These are phyloP conservation scores for Bertia moriformis DNA, from an alignment of 2,329 filamentous ascomycete genomes.

Conservation along the genomic window DNA sequence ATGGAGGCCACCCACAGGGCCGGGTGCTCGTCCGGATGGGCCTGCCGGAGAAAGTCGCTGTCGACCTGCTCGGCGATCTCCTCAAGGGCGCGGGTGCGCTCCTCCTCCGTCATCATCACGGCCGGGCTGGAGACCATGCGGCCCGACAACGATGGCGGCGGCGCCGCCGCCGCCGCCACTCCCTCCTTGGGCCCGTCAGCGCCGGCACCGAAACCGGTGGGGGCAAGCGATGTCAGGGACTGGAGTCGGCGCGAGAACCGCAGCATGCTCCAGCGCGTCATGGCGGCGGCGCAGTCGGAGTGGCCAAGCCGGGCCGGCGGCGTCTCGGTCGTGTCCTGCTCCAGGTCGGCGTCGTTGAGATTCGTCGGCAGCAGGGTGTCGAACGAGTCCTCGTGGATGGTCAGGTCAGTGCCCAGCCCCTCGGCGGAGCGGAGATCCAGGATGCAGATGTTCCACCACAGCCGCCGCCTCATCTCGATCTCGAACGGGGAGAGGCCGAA, in stretches of 20 bases:
- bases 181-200: slow-evolving; percentile 19
- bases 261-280: slow-evolving; percentile 37
- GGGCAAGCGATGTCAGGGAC: slow-evolving; percentile 9
- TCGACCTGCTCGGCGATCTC: slow-evolving; percentile 37
- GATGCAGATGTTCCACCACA: slow-evolving; percentile 46
- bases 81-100: slow-evolving; percentile 30
- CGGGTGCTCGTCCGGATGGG: slow-evolving; percentile 28
- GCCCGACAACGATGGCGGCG: slow-evolving; percentile 16
- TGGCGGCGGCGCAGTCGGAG: slow-evolving; percentile 32
- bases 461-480: slow-evolving; percentile 40
- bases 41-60: slow-evolving; percentile 35
- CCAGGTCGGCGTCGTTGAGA: slow-evolving; percentile 31
- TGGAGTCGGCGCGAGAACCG: slow-evolving; percentile 12
- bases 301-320: slow-evolving; percentile 31
- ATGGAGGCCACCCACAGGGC: slow-evolving; percentile 58
- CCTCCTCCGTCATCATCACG: slow-evolving; percentile 14
- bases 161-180: no score
- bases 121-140: slow-evolving; percentile 13
- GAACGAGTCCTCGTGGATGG: slow-evolving; percentile 22
- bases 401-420: slow-evolving; percentile 31
- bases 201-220: slow-evolving; percentile 3
- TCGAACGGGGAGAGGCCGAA: slow-evolving; percentile 41
- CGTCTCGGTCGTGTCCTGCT: slow-evolving; percentile 27
- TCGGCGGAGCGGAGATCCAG: slow-evolving; percentile 40
- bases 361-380: slow-evolving; percentile 34